A percentile compares a stretch with the other conserved stretches of the same genome.
These are phyloP conservation scores for Penicillium sumatraense DNA, from an alignment of 2,329 filamentous ascomycete genomes.

Conservation along the genomic window DNA sequence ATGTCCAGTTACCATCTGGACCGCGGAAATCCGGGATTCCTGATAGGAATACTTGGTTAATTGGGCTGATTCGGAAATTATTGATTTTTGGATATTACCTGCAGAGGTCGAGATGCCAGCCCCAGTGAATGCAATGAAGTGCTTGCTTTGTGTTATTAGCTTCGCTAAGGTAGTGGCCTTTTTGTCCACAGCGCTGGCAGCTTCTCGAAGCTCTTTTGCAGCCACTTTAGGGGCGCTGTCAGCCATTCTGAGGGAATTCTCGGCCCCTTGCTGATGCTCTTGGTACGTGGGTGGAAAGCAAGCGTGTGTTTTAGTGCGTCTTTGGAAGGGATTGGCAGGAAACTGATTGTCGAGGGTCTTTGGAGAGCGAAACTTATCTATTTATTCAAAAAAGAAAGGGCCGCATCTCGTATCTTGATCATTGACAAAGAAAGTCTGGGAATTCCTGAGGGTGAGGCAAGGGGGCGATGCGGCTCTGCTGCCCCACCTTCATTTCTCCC, in stretches of 20 bases:
- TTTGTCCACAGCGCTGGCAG: constrained; percentile 31
- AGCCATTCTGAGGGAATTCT: constrained; percentile 6
- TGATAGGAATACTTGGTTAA: constrained; percentile 15
- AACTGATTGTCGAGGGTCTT: too few species aligned
- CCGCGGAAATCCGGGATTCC: constrained; percentile 57
- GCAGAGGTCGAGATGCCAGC: constrained; percentile 49
- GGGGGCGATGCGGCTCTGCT: too few species aligned
- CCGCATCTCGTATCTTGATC: too few species aligned
- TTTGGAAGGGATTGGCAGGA: too few species aligned
- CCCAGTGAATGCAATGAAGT: constrained; percentile 55
- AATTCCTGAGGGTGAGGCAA: too few species aligned
- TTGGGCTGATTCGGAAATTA: not conserved
- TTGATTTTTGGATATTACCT: not conserved
- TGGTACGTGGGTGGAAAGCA: too few species aligned
- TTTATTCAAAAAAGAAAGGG: too few species aligned
- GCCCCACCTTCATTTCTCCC: too few species aligned
- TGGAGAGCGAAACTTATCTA: too few species aligned
- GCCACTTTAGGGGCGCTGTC: constrained; percentile 18
- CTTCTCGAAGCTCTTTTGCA: constrained; percentile 32
- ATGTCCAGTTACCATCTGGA: constrained; percentile 53
- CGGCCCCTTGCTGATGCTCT: too few species aligned
- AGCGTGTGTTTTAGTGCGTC: too few species aligned
- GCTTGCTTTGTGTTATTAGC: constrained; percentile 48
- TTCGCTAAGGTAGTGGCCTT: constrained; percentile 46
- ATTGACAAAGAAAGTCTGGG: too few species aligned